Conservation (phyloP, 2,329 filamentous ascomycete species). For the Cryphonectria parasitica region DNA sequence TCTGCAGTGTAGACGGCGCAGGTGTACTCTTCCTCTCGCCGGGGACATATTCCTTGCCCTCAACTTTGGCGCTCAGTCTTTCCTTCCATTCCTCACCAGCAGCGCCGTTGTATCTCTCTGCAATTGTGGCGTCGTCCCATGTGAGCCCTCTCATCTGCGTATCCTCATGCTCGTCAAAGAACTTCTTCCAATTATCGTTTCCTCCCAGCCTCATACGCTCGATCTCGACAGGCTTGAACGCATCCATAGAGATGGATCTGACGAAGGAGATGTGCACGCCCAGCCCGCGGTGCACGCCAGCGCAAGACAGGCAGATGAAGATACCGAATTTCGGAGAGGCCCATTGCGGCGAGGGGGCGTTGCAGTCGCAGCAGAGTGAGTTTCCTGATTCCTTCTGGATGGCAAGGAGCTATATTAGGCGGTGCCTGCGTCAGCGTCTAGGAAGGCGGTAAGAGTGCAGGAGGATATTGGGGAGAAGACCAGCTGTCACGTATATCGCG, state of each 20-base stretch:
- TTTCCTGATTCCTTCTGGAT: slow-evolving; percentile 92
- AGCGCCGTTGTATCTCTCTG: slow-evolving; percentile 86
- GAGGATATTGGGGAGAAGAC: background rate
- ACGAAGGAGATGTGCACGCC: slow-evolving; percentile 99
- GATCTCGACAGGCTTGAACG: slow-evolving; percentile 92
- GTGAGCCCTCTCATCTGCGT: slow-evolving; percentile 69
- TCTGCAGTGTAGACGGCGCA: slow-evolving; percentile 29
- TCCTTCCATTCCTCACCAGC: slow-evolving; percentile 97
- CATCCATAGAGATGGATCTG: slow-evolving; percentile 96
- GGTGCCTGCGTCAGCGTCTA: slow-evolving; percentile 27
- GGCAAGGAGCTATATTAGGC: slow-evolving; percentile 70
- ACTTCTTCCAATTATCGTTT: slow-evolving; percentile 83
- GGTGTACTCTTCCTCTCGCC: slow-evolving; percentile 57
- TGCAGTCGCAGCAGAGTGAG: slow-evolving; percentile 91
- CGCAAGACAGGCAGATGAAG: slow-evolving; percentile 97
- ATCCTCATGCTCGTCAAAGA: slow-evolving; percentile 76
- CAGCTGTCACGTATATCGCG: background rate
- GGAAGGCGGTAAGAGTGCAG: background rate
- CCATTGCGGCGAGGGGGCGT: slow-evolving; percentile 96
- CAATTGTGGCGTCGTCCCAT: slow-evolving; percentile 88
- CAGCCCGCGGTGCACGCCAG: slow-evolving; percentile 89
- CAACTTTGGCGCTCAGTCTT: slow-evolving; percentile 82
- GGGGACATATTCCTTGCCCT: slow-evolving; percentile 83
- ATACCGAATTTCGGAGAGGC: slow-evolving; percentile 96
- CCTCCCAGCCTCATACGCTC: slow-evolving; percentile 91